Evolutionary conservation across 2,329 filamentous ascomycete species (phyloP).

Genomic region (Nakataea oryzae): DNA sequence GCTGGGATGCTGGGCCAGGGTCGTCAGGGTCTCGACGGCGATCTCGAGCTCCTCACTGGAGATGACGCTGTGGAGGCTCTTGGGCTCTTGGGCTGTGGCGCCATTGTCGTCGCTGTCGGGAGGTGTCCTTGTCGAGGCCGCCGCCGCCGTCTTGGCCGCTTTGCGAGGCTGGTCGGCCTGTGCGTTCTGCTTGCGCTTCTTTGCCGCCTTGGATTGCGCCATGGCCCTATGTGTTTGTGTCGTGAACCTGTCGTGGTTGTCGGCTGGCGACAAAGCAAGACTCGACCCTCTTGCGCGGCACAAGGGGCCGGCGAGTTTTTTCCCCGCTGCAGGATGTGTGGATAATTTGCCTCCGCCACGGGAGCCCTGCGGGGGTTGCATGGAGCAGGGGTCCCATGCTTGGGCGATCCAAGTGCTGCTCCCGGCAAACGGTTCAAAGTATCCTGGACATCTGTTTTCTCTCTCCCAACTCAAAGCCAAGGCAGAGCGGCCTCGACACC

Average conservation of each 20-base stretch:
- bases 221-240: neutral
- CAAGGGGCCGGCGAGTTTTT: neutral
- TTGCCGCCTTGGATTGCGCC: neutral
- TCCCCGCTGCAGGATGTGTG: neutral
- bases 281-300: neutral
- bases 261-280: neutral
- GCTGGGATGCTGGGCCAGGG: constrained; percentile 45
- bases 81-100: neutral
- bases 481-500: too few species aligned
- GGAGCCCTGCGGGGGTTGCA: neutral
- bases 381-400: neutral
- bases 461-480: too few species aligned
- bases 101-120: neutral
- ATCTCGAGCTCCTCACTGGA: constrained; percentile 58
- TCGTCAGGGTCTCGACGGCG: constrained; percentile 51
- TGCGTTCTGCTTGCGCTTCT: neutral
- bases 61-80: constrained; percentile 40
- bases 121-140: constrained; percentile 12
- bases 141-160: constrained; percentile 21
- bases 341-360: neutral
- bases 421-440: neutral
- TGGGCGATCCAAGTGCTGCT: neutral
- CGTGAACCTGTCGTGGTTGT: neutral
- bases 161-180: constrained; percentile 23
- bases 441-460: neutral